These are phyloP conservation scores for Vaccinium vitisidaea DNA, from an alignment of 148 eudicot species.

Conservation along the genomic window DNA sequence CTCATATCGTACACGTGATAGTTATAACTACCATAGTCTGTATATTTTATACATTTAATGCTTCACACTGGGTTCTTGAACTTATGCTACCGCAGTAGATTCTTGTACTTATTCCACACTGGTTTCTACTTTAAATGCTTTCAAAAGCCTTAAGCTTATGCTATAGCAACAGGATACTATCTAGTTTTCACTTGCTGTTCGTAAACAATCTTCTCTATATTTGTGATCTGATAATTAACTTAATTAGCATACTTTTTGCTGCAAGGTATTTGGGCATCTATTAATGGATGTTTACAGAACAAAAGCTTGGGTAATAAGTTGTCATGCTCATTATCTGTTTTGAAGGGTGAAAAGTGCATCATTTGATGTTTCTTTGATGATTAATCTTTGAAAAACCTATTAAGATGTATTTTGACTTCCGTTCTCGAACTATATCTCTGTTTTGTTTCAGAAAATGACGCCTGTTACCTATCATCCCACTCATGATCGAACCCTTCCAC, in stretches of 20 bases:
- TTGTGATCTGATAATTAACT: background rate
- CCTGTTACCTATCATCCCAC: slow-evolving; percentile 80
- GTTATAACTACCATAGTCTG: no score
- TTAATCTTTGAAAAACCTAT: background rate
- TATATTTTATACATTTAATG: no score
- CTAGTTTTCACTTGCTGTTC: background rate
- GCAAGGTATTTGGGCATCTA: background rate
- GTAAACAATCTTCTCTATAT: no score
- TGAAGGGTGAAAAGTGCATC: slow-evolving; percentile 11
- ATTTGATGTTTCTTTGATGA: slow-evolving; percentile 13
- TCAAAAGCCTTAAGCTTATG: background rate
- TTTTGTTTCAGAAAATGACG: slow-evolving; percentile 43
- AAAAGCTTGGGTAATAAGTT: background rate
- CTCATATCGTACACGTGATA: no score
- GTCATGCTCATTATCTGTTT: background rate
- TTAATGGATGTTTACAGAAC: background rate
- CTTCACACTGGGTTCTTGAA: no score
- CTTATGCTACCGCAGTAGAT: no score
- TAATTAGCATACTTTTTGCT: background rate
- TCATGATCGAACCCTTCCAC: slow-evolving; percentile 75
- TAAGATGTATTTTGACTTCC: background rate
- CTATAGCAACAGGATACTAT: background rate
- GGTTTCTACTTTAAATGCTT: background rate
- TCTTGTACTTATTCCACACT: no score
- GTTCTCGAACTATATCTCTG: slow-evolving; percentile 16